Evolutionary conservation across 768 basidiomycete species (phyloP).

Genomic region (Clitopilus hobsonii): DNA sequence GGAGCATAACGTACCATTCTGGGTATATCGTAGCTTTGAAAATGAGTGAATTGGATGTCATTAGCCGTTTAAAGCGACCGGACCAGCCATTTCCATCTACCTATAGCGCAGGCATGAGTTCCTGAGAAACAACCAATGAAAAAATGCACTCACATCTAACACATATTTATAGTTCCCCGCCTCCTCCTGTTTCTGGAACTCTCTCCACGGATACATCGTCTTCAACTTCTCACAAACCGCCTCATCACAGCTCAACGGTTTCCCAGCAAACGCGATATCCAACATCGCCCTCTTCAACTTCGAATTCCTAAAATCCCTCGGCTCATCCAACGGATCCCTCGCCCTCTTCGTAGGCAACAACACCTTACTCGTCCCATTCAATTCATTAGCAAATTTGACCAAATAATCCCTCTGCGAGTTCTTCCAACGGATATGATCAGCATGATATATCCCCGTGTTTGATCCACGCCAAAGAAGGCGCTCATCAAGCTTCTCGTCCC

Average conservation of each 20-base stretch:
- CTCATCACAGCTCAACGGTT: constrained; percentile 35
- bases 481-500: constrained; percentile 60
- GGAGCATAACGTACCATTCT: constrained; percentile 48
- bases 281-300: constrained; percentile 49
- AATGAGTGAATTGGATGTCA: constrained; percentile 57
- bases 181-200: constrained; percentile 35
- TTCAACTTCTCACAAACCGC: constrained; percentile 40
- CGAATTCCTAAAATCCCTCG: constrained; percentile 27
- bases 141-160: constrained; percentile 39
- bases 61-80: constrained; percentile 60
- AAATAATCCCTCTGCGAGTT: constrained; percentile 46
- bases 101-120: constrained; percentile 19
- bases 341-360: constrained; percentile 25
- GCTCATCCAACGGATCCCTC: constrained; percentile 27
- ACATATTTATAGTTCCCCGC: constrained; percentile 61
- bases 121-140: background rate
- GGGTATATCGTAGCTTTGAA: constrained; percentile 73
- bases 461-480: constrained; percentile 70
- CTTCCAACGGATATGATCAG: constrained; percentile 37
- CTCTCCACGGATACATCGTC: constrained; percentile 45
- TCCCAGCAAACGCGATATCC: constrained; percentile 55
- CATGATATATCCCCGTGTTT: constrained; percentile 59
- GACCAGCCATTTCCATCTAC: constrained; percentile 69
- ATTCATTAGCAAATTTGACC: constrained; percentile 35
- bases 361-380: constrained; percentile 34